Evolutionary conservation across 2,329 filamentous ascomycete genomes (phyloP), one percentile per base, ranked within the genome.

Genomic region (Dichotomopilus funicola): DNA sequence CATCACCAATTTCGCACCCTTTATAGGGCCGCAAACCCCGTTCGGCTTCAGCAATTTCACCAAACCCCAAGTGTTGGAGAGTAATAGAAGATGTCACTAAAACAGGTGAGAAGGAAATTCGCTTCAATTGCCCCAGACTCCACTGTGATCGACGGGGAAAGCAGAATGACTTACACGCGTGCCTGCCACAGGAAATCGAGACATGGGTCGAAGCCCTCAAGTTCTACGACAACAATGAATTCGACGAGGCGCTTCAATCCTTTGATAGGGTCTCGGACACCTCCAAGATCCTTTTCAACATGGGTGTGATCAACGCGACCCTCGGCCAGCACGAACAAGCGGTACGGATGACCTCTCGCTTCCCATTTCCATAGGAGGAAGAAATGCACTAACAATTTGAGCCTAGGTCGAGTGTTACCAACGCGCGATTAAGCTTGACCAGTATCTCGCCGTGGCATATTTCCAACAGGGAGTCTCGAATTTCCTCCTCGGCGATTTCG

Each of bases 381-480:
- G 31, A 37, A 27, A 5, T 3, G 37, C 27, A 48, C 38, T 49
- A 33, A 49, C 38, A 10, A 13, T 11, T 6, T 12, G 19, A 8
- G 19, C 19, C 37, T 45, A 96, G 91, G 89, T 99, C 63, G 88
- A 95, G 72, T 94, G 86, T 72, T 99, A 96, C 70, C 91, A 96
- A 75, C 85, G 88, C 69, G 91, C 94, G 49, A 88, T 96, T 65
- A 81, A 85, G 61, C 80, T 96, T 55, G 94, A 99, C 68, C 88
- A 94, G 69, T 99, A 97, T 69, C 87, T 99, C 46, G 94, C 94
- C 55, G 91, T 99, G 56, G 92, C 94, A 57, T 97, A 97, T 71
- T 99, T 99, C 71, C 94, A 99, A 68, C 90, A 97, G 72, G 94
- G 94, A 44, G 94, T 99, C 13, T 97, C 94, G 54, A 99, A 97